A percentile compares a stretch with the other conserved stretches of the same genome.
Evolutionary conservation across 805 yeast genomes (phyloP).

Genomic region (Myxozyma mucilagina): DNA sequence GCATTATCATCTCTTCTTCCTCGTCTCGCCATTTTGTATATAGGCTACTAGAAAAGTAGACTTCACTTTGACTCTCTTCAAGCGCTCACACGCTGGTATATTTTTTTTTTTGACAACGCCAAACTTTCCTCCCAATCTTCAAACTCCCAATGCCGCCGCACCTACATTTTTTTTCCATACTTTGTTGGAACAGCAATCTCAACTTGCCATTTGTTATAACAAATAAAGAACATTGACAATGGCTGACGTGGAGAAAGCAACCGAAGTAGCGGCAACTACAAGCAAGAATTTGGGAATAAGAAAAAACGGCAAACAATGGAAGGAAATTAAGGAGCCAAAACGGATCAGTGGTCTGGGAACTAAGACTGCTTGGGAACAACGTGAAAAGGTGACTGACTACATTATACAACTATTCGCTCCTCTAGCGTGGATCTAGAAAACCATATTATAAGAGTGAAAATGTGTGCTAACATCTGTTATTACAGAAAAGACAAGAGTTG

Average conservation of each 20-base stretch:
- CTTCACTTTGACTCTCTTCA: not conserved
- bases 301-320: constrained; percentile 39
- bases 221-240: not conserved
- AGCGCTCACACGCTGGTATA: not conserved
- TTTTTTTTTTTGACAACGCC: not conserved
- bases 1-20: not conserved
- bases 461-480: not conserved
- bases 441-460: not conserved
- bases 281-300: constrained; percentile 15
- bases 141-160: not conserved
- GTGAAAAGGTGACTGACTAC: constrained; percentile 53
- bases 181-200: not conserved
- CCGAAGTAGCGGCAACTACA: not conserved
- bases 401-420: not conserved
- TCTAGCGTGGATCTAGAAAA: not conserved
- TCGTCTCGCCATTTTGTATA: constrained; percentile 1
- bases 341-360: constrained; percentile 49
- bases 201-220: not conserved
- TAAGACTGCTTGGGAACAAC: constrained; percentile 60
- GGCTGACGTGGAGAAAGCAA: not conserved
- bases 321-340: constrained; percentile 41
- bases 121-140: not conserved
- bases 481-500: constrained; percentile 55
- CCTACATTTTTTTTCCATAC: not conserved
- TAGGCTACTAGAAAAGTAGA: not conserved